phyloP scores from a whole-genome alignment of 2,329 filamentous ascomycete genomes.

The Phialocephala subalpina region DNA sequence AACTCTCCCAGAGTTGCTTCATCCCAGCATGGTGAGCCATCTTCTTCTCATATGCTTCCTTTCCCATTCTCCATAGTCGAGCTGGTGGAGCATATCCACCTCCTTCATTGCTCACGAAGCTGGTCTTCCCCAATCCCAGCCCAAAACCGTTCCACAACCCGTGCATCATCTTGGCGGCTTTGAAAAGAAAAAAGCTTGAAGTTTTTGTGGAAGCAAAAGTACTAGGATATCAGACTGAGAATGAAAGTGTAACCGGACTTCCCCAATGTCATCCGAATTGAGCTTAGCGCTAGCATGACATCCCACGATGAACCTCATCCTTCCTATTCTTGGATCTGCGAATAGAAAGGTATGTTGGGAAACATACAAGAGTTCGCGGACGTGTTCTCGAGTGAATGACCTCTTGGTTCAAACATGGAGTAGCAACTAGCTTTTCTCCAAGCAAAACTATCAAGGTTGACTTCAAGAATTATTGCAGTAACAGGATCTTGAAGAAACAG shows the following conservation, averaged over 20 bases:
- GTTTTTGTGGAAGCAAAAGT: background rate
- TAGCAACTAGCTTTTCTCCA: background rate
- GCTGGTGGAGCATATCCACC: background rate
- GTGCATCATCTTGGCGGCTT: slow-evolving; percentile 42
- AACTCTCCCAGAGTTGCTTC: slow-evolving; percentile 74
- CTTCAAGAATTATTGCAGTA: background rate
- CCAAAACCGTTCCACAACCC: slow-evolving; percentile 27
- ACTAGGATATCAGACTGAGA: too few species aligned
- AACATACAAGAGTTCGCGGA: background rate
- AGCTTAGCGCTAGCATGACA: background rate
- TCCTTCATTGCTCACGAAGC: slow-evolving; percentile 12
- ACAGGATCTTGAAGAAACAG: background rate
- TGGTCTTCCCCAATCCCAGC: slow-evolving; percentile 21
- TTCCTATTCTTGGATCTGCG: background rate
- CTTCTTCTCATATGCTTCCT: slow-evolving; percentile 22
- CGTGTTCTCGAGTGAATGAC: background rate
- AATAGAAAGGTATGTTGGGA: background rate
- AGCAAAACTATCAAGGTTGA: background rate
- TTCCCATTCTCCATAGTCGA: slow-evolving; percentile 22
- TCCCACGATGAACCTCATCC: background rate
- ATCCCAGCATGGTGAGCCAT: slow-evolving; percentile 49
- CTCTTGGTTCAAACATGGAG: background rate
- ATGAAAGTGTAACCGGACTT: slow-evolving; percentile 16
- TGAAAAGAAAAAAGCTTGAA: background rate
- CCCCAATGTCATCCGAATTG: slow-evolving; percentile 5